Evolutionary conservation across 1,139 yeast species (phyloP).

Genomic region (Petasospora fabianii): DNA sequence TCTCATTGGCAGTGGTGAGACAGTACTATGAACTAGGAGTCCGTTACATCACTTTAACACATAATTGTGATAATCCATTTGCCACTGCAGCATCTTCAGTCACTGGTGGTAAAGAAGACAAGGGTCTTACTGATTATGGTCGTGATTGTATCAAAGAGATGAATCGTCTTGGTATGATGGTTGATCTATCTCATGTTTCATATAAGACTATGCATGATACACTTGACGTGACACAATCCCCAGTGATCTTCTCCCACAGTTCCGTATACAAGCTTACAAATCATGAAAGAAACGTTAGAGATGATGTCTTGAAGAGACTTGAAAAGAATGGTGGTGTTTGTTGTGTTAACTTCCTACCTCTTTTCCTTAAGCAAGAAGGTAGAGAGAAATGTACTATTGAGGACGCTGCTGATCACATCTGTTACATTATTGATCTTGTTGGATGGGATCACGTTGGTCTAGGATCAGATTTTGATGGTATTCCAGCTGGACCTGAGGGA

Average conservation of each 20-base stretch:
- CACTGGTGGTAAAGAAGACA: conserved; percentile 41
- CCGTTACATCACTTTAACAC: conserved; percentile 49
- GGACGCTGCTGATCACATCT: conserved; percentile 46
- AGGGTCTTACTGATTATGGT: conserved; percentile 43
- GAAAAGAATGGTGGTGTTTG: conserved; percentile 47
- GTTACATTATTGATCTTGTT: conserved; percentile 39
- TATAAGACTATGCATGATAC: conserved; percentile 47
- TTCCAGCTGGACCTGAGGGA: conserved; percentile 44
- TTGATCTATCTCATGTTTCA: conserved; percentile 51
- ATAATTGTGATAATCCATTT: conserved; percentile 53
- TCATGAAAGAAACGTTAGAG: conserved; percentile 48
- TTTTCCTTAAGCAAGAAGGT: conserved; percentile 34
- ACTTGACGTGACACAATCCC: conserved; percentile 40
- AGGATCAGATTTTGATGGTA: conserved; percentile 55
- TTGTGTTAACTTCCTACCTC: conserved; percentile 45
- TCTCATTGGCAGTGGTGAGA: conserved; percentile 46
- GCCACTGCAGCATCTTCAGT: conserved; percentile 50
- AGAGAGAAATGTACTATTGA: conserved; percentile 36
- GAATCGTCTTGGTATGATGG: conserved; percentile 53
- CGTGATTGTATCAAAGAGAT: conserved; percentile 36
- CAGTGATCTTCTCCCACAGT: conserved; percentile 50
- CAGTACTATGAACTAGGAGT: conserved; percentile 47
- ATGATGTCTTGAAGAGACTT: conserved; percentile 40
- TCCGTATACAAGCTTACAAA: conserved; percentile 39
- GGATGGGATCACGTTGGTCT: conserved; percentile 57